A percentile compares a stretch with the other conserved stretches of the same genome.
These are phyloP conservation scores for Bretziella fagacearum DNA, from an alignment of 2,329 filamentous ascomycete genomes.

Conservation along the genomic window DNA sequence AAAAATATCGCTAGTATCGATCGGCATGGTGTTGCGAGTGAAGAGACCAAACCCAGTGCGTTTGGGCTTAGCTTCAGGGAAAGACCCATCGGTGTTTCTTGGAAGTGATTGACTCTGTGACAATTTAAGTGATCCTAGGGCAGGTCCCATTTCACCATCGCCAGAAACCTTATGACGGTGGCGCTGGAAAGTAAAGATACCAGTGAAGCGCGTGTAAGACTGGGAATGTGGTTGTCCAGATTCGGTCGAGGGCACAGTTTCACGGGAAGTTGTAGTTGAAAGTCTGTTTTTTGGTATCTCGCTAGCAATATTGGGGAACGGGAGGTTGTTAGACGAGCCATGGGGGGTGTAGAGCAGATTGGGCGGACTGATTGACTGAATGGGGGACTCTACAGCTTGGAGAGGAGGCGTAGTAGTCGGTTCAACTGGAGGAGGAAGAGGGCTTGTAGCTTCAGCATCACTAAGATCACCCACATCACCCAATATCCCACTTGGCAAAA, in stretches of 20 bases:
- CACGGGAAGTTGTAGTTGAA: constrained; percentile 10
- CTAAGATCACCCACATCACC: constrained; percentile 29
- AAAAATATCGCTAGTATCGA: constrained; percentile 20
- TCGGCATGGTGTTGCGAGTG: constrained; percentile 36
- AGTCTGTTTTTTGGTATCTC: constrained; percentile 14
- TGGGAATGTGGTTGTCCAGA: constrained; percentile 24
- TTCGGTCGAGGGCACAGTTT: constrained; percentile 22
- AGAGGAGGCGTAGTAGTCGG: constrained; percentile 20
- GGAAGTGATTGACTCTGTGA: constrained; percentile 67
- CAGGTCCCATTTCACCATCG: constrained; percentile 40
- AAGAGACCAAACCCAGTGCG: constrained; percentile 34
- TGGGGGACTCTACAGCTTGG: constrained; percentile 29
- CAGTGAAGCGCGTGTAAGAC: constrained; percentile 26
- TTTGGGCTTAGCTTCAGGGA: constrained; percentile 27
- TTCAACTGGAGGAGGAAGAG: constrained; percentile 21
- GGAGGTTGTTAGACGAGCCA: constrained; percentile 40
- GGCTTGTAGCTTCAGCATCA: constrained; percentile 39
- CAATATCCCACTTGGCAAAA: constrained; percentile 52
- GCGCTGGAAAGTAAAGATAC: constrained; percentile 38
- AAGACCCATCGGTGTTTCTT: constrained; percentile 35
- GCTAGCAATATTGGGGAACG: constrained; percentile 27
- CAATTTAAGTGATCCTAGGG: constrained; percentile 50
- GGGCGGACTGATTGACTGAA: no score
- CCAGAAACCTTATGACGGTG: constrained; percentile 31
- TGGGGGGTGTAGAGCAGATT: constrained; percentile 49